Evolutionary conservation across 345 rosid species (phyloP), one percentile per base, ranked within the genome.

Genomic region (Mallotus nudiflorus): DNA sequence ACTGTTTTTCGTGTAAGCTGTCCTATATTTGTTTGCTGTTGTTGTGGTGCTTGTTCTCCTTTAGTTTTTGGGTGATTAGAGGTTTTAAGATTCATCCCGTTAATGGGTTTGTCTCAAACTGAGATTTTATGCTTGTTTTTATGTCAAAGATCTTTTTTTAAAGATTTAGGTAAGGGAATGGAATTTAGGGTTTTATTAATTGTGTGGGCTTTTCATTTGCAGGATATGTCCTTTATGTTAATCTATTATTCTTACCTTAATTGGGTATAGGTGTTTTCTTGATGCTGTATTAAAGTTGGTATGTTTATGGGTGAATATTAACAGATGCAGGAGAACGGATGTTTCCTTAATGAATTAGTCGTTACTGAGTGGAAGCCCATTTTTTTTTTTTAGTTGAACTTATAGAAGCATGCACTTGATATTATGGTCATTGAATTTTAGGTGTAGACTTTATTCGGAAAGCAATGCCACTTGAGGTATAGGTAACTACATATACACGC

Each of bases 181-280:
- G 14, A 20, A 49, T 50, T 35, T 70, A 50, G 60, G 74, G 74
- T 50, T 70, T n/a, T 14, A n/a, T 22, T 55, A 15, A 29, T 16
- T 29, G 8, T 57, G 3, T 57, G 22, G 1, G 61, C 42, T 2
- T 57, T 29, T 6, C 22, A 0, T 29, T 3, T 58, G 3, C 18
- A 12, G 5, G 24, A 31, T 58, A 31, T 31, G 7, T 33, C 4
- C 5, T 55, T 55, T 55, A 4, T 2, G 4, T 27, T 55, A 42
- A 42, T 42, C 2, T 9, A 42, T 1, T 42, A 4, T 33, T 42
- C 9, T 42, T 42, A 12, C 14, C 14, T 42, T 42, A 5, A 42
- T 12, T 42, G 46, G 14, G 46, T 42, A 42, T 15, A 28, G n/a
- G 61, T 56, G 61, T 55, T 55, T 27, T 55, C 19, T 55, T 55